Conservation (phyloP, 371 early-diverging fungal genomes). For the Rhizopus microsporus region DNA sequence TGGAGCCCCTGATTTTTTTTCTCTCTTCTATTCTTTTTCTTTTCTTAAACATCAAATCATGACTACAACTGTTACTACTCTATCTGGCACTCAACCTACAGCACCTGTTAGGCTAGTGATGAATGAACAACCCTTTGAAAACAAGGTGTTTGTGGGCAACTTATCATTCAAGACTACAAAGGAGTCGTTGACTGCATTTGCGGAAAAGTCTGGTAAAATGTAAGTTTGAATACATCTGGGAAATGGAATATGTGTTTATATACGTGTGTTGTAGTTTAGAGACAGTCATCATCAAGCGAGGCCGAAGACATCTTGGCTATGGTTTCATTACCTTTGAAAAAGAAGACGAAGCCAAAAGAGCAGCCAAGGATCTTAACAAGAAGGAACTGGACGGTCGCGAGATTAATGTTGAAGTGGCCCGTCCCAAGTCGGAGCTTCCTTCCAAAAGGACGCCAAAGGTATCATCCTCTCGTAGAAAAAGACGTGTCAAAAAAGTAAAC, state of each 20-base stretch:
- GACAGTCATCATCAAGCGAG: constrained; percentile 76
- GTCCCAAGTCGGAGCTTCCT: constrained; percentile 44
- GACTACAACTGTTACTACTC: constrained; percentile 3
- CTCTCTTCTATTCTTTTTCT: constrained; percentile 2
- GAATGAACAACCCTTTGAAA: constrained; percentile 4
- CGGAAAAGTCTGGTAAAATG: constrained; percentile 75
- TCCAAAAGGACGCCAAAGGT: neutral
- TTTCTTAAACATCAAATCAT: constrained; percentile 1
- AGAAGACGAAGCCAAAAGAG: constrained; percentile 72
- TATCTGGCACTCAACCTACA: neutral
- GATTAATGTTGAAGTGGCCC: constrained; percentile 89
- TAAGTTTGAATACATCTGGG: constrained; percentile 42
- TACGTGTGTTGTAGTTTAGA: constrained; percentile 33
- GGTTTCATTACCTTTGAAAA: constrained; percentile 90
- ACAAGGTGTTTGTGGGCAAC: constrained; percentile 85
- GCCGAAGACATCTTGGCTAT: constrained; percentile 81
- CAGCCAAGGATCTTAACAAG: constrained; percentile 70
- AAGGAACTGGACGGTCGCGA: constrained; percentile 76
- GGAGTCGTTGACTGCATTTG: constrained; percentile 74
- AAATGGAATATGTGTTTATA: neutral
- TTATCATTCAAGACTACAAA: constrained; percentile 83
- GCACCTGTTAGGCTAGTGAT: neutral
- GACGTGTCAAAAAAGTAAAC: neutral
- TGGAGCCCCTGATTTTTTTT: constrained; percentile 7
- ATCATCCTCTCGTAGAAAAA: neutral